These are phyloP conservation scores for Carpinus fangiana DNA, from an alignment of 306 rosid species.

Conservation along the genomic window DNA sequence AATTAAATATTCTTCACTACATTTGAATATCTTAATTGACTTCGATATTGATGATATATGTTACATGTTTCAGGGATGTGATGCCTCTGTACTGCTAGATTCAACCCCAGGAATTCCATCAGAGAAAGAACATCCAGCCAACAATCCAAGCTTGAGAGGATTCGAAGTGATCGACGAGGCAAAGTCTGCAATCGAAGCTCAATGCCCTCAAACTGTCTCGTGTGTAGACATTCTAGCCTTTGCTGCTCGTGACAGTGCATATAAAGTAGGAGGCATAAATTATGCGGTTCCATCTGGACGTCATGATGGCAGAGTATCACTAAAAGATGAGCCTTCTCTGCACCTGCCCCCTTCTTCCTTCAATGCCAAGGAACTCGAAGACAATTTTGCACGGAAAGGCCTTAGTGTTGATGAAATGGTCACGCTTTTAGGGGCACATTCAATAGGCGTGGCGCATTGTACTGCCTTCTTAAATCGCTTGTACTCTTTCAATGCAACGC, in stretches of 20 bases:
- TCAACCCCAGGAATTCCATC: constrained; percentile 29
- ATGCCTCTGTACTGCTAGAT: constrained; percentile 38
- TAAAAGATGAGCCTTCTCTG: not conserved
- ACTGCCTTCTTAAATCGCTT: constrained; percentile 4
- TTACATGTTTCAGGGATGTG: constrained; percentile 36
- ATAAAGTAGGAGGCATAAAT: not conserved
- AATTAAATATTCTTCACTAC: no score
- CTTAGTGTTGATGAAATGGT: constrained; percentile 17
- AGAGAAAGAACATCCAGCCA: constrained; percentile 37
- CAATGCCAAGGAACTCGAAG: not conserved
- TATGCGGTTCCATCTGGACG: constrained; percentile 14
- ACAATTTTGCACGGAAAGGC: not conserved
- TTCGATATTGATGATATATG: no score
- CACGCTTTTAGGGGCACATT: constrained; percentile 25
- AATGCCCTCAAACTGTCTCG: constrained; percentile 41
- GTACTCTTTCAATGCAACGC: constrained; percentile 12
- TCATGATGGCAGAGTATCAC: constrained; percentile 14
- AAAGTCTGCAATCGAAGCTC: constrained; percentile 37
- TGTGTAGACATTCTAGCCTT: constrained; percentile 47
- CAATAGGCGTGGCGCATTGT: constrained; percentile 4
- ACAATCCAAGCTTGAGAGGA: constrained; percentile 41
- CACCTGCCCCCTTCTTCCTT: not conserved
- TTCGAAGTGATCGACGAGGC: constrained; percentile 43
- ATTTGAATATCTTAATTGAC: no score
- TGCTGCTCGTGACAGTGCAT: constrained; percentile 42